These are phyloP conservation scores for Lachnellula occidentalis DNA, from an alignment of 2,329 filamentous ascomycete species.

Conservation along the genomic window DNA sequence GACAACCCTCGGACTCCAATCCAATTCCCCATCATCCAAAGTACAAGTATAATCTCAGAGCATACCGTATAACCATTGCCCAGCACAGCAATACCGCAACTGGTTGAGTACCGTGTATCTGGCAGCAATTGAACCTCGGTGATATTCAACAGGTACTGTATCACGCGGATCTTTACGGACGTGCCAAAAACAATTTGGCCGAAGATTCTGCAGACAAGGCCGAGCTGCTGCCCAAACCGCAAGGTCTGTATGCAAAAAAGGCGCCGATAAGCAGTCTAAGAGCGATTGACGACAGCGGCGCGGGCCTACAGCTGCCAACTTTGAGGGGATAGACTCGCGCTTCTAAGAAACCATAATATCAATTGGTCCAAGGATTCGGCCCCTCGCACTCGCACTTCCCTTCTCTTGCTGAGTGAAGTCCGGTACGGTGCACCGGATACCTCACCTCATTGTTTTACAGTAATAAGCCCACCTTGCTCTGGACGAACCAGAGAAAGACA, in stretches of 20 bases:
- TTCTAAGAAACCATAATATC: neutral
- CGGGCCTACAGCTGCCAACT: neutral
- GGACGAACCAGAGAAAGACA: neutral
- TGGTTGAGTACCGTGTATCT: neutral
- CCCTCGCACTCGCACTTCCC: neutral
- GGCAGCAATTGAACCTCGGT: neutral
- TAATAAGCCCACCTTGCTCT: neutral
- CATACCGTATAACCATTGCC: neutral
- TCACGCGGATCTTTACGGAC: slow-evolving; percentile 7
- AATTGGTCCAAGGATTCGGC: neutral
- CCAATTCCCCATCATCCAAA: too few relatives aligned
- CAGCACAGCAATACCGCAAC: neutral
- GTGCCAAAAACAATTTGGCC: slow-evolving; percentile 8
- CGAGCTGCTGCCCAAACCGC: neutral
- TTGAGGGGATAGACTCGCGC: neutral
- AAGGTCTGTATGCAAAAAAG: neutral
- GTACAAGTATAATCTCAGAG: neutral
- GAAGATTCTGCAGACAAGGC: slow-evolving; percentile 13
- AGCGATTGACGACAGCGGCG: slow-evolving; percentile 2
- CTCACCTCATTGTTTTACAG: too few relatives aligned
- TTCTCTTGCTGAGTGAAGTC: neutral
- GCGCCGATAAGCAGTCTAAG: neutral
- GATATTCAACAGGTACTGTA: slow-evolving; percentile 6
- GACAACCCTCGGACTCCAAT: neutral
- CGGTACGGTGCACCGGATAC: neutral